Evolutionary conservation across 768 basidiomycete species (phyloP), one percentile per base, ranked within the genome.

Genomic region (Lactarius quietus): DNA sequence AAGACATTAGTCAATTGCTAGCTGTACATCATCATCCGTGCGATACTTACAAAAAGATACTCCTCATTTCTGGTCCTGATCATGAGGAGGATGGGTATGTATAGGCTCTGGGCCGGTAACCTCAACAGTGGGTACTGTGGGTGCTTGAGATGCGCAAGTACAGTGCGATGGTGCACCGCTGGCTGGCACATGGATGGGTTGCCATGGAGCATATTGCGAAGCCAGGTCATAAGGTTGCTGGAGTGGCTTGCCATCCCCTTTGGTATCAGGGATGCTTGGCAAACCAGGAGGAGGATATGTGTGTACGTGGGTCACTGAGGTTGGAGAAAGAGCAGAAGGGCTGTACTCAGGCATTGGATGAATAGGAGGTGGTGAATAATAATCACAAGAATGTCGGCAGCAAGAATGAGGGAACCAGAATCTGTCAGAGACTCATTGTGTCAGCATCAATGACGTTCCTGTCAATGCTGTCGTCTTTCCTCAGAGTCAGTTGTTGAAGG

Each of bases 41-140:
- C n/a, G n/a, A n/a, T n/a, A n/a, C n/a, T n/a, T n/a, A n/a, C n/a
- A n/a, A n/a, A n/a, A n/a, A n/a, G n/a, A n/a, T n/a, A n/a, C n/a
- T n/a, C n/a, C n/a, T n/a, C n/a, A n/a, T n/a, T n/a, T n/a, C n/a
- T n/a, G n/a, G n/a, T n/a, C n/a, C n/a, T n/a, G n/a, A n/a, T n/a
- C n/a, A n/a, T n/a, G n/a, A n/a, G n/a, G n/a, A n/a, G n/a, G n/a
- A n/a, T n/a, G n/a, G n/a, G n/a, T n/a, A n/a, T 62, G 39, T 17
- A 62, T 66, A 6, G 26, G 61, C n/a, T 66, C 65, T 10, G 65
- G 65, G 31, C 65, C 60, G 26, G 33, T 62, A n/a, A 57, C 65
- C 56, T 66, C 65, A 29, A 66, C 51, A 38, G 62, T 29, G 39
- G n/a, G n/a, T n/a, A n/a, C n/a, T n/a, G 65, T 66, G 41, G 65